A percentile compares a stretch with the other conserved stretches of the same genome.
phyloP scores from a whole-genome alignment of 306 rosid genomes.

The Vigna reflexopilosa region DNA sequence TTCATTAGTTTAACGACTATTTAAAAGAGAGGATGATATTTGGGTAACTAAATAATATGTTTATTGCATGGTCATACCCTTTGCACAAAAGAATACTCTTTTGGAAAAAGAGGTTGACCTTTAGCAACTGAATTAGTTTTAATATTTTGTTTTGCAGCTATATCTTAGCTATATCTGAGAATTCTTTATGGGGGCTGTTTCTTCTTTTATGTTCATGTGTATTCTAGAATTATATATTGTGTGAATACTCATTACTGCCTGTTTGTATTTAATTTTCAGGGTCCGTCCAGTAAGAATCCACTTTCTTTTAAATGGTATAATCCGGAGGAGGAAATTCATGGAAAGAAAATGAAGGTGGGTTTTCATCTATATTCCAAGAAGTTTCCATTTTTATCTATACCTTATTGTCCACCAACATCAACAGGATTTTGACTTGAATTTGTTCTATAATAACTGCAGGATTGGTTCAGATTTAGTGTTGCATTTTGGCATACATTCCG shows the following conservation, averaged over 20 bases:
- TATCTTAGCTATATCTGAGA: constrained; percentile 7
- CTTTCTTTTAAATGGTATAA: constrained; percentile 89
- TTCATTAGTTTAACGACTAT: not conserved
- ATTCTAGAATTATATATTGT: not conserved
- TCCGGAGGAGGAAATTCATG: constrained; percentile 81
- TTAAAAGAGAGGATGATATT: not conserved
- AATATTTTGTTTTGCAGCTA: not conserved
- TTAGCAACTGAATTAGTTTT: not conserved
- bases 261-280: constrained; percentile 53
- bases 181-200: not conserved
- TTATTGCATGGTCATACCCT: not conserved
- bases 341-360: constrained; percentile 96
- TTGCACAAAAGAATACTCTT: not conserved
- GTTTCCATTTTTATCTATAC: not conserved
- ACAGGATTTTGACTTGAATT: constrained; percentile 40
- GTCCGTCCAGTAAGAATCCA: constrained; percentile 84
- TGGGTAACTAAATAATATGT: not conserved
- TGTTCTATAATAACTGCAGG: constrained; percentile 53
- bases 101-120: not conserved
- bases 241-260: not conserved
- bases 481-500: constrained; percentile 99
- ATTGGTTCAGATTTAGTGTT: constrained; percentile 96
- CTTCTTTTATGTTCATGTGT: not conserved
- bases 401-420: not conserved
- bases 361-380: constrained; percentile 33